phyloP scores from a whole-genome alignment of 129 eudicot genomes.

The Sambucus nigra region DNA sequence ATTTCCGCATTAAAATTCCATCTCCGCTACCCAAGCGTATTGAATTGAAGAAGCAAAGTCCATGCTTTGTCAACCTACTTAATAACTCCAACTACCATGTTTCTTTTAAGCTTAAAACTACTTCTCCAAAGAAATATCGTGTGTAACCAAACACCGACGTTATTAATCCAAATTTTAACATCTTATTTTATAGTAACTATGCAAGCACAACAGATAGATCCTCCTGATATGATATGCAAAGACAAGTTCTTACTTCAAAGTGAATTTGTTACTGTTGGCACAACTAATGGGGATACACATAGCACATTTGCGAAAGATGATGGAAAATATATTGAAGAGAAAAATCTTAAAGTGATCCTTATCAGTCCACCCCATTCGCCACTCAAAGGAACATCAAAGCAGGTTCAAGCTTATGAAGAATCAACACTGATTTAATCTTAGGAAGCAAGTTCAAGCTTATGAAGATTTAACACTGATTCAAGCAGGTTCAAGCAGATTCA shows the following conservation, averaged over 20 bases:
- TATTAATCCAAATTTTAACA: slow-evolving; percentile 15
- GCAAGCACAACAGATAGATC: slow-evolving; percentile 24
- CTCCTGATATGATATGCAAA: slow-evolving; percentile 31
- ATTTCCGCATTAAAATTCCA: no score
- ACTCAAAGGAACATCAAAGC: slow-evolving; percentile 29
- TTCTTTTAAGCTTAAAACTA: slow-evolving; percentile 47
- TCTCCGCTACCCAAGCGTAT: no score
- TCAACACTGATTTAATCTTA: no score
- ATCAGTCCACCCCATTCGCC: slow-evolving; percentile 51
- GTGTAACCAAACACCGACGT: slow-evolving; percentile 31
- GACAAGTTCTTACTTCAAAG: slow-evolving; percentile 47
- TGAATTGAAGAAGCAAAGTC: slow-evolving; percentile 48
- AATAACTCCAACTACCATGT: slow-evolving; percentile 45
- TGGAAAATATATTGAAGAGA: slow-evolving; percentile 42
- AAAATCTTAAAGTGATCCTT: slow-evolving; percentile 54
- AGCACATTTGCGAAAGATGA: slow-evolving; percentile 46
- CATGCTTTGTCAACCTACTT: slow-evolving; percentile 38
- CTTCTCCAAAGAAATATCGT: slow-evolving; percentile 30
- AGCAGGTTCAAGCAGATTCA: no score
- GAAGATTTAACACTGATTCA: no score
- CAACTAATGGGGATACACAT: slow-evolving; percentile 22
- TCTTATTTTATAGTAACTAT: slow-evolving; percentile 32
- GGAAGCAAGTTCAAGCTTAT: no score
- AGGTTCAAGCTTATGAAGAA: slow-evolving; percentile 19
- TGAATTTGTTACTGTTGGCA: slow-evolving; percentile 25